Conservation (phyloP, 73 alveolate species). For the Blepharisma stoltei region DNA sequence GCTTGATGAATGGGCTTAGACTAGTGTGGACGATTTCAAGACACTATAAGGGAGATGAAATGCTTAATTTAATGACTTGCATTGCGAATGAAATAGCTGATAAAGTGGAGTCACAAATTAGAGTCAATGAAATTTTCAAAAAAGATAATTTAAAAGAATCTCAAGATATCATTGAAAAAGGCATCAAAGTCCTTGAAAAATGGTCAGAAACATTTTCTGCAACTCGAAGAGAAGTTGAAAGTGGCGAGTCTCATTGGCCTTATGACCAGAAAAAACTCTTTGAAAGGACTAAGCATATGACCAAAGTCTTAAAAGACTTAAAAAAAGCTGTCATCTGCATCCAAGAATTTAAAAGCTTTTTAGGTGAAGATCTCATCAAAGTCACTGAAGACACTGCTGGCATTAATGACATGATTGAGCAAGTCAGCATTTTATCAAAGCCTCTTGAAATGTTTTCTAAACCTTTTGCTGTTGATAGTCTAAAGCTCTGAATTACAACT, state of each 20-base stretch:
- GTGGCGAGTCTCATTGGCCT: slow-evolving; percentile 89
- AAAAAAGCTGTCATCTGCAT: slow-evolving; percentile 75
- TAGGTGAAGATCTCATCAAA: slow-evolving; percentile 93
- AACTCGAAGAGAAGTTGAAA: slow-evolving; percentile 85
- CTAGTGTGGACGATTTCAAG: slow-evolving; percentile 96
- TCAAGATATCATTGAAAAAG: slow-evolving; percentile 82
- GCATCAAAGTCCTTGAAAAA: slow-evolving; percentile 83
- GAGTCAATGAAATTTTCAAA: slow-evolving; percentile 80
- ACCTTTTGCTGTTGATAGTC: slow-evolving; percentile 76
- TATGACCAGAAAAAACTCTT: slow-evolving; percentile 77
- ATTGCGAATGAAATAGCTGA: slow-evolving; percentile 96
- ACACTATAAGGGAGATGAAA: slow-evolving; percentile 89
- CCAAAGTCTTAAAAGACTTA: slow-evolving; percentile 72
- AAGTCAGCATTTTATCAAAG: slow-evolving; percentile 81
- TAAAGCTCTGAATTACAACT: slow-evolving; percentile 79
- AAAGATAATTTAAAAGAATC: slow-evolving; percentile 72
- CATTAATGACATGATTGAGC: slow-evolving; percentile 85
- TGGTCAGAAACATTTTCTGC: slow-evolving; percentile 87
- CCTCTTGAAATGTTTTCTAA: slow-evolving; percentile 86
- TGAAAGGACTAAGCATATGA: slow-evolving; percentile 91
- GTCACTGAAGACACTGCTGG: slow-evolving; percentile 93
- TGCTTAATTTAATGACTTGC: slow-evolving; percentile 79
- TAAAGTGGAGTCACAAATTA: slow-evolving; percentile 87
- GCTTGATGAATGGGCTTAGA: slow-evolving; percentile 92
- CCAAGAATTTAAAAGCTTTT: slow-evolving; percentile 80